Evolutionary conservation across 2,329 filamentous ascomycete species (phyloP), one percentile per base, ranked within the genome.

Genomic region (Aspergillus luchuensis): DNA sequence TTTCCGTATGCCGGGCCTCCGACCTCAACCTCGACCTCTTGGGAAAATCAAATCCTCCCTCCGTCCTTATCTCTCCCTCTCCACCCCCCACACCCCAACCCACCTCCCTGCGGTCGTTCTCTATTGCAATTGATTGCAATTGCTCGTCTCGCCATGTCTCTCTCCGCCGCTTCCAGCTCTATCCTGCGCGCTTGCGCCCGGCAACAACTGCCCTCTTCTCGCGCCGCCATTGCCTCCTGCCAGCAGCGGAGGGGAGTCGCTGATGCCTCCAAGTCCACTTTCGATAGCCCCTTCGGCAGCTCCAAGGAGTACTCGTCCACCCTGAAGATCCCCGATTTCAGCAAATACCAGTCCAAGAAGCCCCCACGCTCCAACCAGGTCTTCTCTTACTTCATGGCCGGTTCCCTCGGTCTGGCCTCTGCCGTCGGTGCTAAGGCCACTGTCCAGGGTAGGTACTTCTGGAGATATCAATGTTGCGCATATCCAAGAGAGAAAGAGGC

Each of bases 331-430:
- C 95, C 95, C 70, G 88, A 91, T 82, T 98, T 96, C 81, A 87
- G 87, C 78, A 89, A 92, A 78, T 99, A 99, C 84, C 84, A 88
- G 81, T 89, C 86, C 80, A 88, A 87, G 77, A 82, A 82, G 67
- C 81, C 81, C 70, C 84, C 89, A 78, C 85, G 82, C 69, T 84
- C 84, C 74, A 97, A 96, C 82, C 90, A 93, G 84, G 83, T 96
- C 70, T 95, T 97, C 80, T 88, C 89, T 74, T 99, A 99, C 87
- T 98, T 99, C 82, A 97, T 98, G 91, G 95, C 97, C 69, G 95
- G 95, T 73, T 89, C 91, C 59, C 90, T 99, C 85, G 95, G 95
- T 76, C 90, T 95, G 74, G 85, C 98, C 77, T 88, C 90, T 67
- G 94, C 94, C 61, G 90, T 95, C 69, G 94, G 94, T 75, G 95